phyloP scores from a whole-genome alignment of 768 basidiomycete species.

The Calocera viscosa region DNA sequence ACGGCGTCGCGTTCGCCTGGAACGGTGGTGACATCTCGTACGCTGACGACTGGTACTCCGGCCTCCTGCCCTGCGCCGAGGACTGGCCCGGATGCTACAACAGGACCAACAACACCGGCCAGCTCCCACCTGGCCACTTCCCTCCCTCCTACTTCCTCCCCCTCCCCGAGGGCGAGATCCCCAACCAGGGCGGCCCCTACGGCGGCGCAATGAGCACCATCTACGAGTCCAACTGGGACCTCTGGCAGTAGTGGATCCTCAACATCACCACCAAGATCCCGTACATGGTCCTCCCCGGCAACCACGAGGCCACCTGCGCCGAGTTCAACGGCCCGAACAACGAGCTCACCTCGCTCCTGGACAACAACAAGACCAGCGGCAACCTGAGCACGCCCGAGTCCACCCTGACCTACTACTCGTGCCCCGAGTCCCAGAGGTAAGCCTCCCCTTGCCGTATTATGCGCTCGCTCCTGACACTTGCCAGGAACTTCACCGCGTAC shows the following conservation, averaged over 20 bases:
- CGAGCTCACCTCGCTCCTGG: conserved; percentile 1
- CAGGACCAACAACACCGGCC: conserved; percentile 14
- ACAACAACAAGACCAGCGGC: conserved; percentile 1
- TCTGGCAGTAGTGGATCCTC: conserved; percentile 16
- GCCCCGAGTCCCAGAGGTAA: conserved; percentile 14
- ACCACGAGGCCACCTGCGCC: conserved; percentile 22
- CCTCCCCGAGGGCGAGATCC: conserved; percentile 16
- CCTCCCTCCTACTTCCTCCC: conserved; percentile 13
- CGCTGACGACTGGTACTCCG: conserved; percentile 19
- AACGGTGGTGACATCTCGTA: conserved; percentile 20
- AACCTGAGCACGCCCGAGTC: conserved; percentile 12
- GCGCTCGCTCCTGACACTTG: no score
- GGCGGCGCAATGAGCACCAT: conserved; percentile 15
- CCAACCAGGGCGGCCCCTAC: conserved; percentile 17
- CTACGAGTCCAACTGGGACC: conserved; percentile 19
- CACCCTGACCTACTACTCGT: conserved; percentile 9
- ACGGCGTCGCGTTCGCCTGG: conserved; percentile 18
- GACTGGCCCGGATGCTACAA: conserved; percentile 19
- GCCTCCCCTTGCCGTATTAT: no score
- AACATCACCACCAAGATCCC: conserved; percentile 17
- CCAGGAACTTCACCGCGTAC: conserved; percentile 18
- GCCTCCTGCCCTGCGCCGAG: conserved; percentile 17
- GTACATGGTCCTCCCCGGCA: conserved; percentile 24
- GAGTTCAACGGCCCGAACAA: conserved; percentile 12
- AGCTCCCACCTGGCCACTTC: conserved; percentile 12